Conservation (phyloP, 768 basidiomycete species). For the Coprinopsis strossmayeri region DNA sequence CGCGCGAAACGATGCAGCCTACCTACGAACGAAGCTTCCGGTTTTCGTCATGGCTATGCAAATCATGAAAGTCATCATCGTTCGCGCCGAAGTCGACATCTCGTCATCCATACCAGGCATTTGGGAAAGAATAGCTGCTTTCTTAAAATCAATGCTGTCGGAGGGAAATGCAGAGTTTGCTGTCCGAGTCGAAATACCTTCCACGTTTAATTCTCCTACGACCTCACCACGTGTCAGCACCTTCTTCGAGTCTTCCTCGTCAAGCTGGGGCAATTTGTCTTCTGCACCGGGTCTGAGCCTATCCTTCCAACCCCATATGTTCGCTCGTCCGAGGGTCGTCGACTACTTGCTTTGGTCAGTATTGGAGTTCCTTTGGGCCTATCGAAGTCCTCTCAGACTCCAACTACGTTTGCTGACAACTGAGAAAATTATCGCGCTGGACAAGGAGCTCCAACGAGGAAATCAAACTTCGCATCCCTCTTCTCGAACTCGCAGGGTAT, state of each 20-base stretch:
- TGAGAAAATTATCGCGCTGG: constrained; percentile 52
- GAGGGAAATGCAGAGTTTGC: constrained; percentile 64
- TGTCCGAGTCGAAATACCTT: constrained; percentile 31
- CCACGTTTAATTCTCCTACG: constrained; percentile 44
- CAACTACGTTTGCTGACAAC: constrained; percentile 63
- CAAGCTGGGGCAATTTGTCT: constrained; percentile 15
- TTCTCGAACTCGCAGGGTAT: constrained; percentile 33
- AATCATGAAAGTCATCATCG: constrained; percentile 57
- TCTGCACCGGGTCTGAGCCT: constrained; percentile 22
- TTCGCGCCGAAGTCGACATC: constrained; percentile 58
- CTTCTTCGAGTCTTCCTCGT: constrained; percentile 28
- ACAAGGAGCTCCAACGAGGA: constrained; percentile 39
- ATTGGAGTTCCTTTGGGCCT: constrained; percentile 57
- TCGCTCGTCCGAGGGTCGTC: constrained; percentile 45
- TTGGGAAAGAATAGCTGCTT: constrained; percentile 56
- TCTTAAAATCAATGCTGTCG: constrained; percentile 42
- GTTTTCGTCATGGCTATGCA: constrained; percentile 51
- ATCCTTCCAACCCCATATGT: constrained; percentile 10
- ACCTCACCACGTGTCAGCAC: constrained; percentile 43
- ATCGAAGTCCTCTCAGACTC: constrained; percentile 54
- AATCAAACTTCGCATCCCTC: constrained; percentile 15
- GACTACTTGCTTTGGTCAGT: constrained; percentile 74
- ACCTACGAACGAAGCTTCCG: constrained; percentile 31
- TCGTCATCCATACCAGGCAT: constrained; percentile 46
- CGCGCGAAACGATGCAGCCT: constrained; percentile 16